Percentiles rank a stretch among this genome's conserved stretches.
phyloP scores from a whole-genome alignment of 2,329 filamentous ascomycete species.

The Pseudogymnoascus sp. region DNA sequence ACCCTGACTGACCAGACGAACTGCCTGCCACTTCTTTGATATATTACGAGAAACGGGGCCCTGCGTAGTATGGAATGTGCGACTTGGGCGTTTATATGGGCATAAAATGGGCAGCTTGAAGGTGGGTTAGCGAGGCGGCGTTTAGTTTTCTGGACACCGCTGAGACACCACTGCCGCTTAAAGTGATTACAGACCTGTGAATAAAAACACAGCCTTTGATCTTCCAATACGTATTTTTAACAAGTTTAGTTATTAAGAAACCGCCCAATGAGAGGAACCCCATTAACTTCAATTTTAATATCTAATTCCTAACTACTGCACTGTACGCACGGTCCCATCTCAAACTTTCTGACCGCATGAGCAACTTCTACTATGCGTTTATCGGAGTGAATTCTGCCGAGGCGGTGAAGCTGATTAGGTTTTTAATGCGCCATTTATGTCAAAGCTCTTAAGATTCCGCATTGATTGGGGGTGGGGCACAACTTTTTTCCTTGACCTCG shows the following conservation, averaged over 20 bases:
- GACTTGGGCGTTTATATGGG: not conserved
- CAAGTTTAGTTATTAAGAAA: not conserved
- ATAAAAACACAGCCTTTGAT: not conserved
- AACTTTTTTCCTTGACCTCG: slow-evolving; percentile 10
- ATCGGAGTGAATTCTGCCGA: slow-evolving; percentile 4
- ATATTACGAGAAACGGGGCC: not conserved
- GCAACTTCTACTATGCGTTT: slow-evolving; percentile 1
- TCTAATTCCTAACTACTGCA: not conserved
- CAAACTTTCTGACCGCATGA: slow-evolving; percentile 3
- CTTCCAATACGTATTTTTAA: not conserved
- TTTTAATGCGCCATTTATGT: slow-evolving; percentile 10
- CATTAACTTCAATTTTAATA: not conserved
- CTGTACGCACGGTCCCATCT: not conserved
- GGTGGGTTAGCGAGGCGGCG: not conserved
- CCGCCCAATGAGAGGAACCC: not conserved
- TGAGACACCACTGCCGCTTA: slow-evolving; percentile 5
- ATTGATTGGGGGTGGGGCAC: slow-evolving; percentile 9
- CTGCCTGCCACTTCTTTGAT: not conserved
- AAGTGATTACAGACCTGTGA: not conserved
- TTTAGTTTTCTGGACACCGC: not conserved
- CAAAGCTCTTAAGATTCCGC: slow-evolving; percentile 6
- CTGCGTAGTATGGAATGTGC: not conserved
- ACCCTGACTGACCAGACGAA: not conserved
- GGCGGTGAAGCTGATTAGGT: slow-evolving; percentile 6
- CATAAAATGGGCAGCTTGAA: not conserved